Evolutionary conservation across 352 stramenopile genomes (phyloP), one percentile per base, ranked within the genome.

Genomic region (Phytophthora podocarpi): DNA sequence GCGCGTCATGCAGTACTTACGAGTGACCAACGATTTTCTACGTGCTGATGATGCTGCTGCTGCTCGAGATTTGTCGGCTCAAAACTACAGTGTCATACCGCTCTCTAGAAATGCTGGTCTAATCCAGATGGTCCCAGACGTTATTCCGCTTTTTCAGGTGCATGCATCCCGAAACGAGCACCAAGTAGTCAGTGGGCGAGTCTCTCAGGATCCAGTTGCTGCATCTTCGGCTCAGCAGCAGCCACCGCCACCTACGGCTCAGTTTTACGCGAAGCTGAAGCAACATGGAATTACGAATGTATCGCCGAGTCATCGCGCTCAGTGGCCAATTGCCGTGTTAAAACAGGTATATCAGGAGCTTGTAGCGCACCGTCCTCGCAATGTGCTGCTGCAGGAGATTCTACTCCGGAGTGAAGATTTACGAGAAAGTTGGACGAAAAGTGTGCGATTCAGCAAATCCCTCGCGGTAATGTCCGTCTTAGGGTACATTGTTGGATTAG

Each of bases 1-100:
- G 57, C 80, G 90, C 5, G 82, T 97, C 43, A 97, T 97, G 90
- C 90, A 97, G 71, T 89, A 95, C 35, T 61, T 97, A 34, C 60
- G 57, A 24, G 80, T 82, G 27, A 77, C 84, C 16, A 97, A 97
- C 56, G 72, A 74, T 13, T 85, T 95, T 21, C 54, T 97, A 36
- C 49, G 53, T 27, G 70, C 75, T 23, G 75, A 93, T 68, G 62
- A 64, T 0, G 45, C 50, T n/a, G 70, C 82, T 21, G 63, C 43
- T 28, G 50, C 53, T 46, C 72, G 85, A 30, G 70, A 86, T 50
- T 60, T 91, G 31, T 64, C 46, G 5, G 76, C 79, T 8, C 65
- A 86, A 59, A 76, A 84, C 35, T 96, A 96, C 51, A 90, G 72
- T 26, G 87, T 96, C 13, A 82, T 94, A 28, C 87, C 87, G 18